These are phyloP conservation scores for Leccinellum rugosiceps DNA, from an alignment of 768 basidiomycete species.

Conservation along the genomic window DNA sequence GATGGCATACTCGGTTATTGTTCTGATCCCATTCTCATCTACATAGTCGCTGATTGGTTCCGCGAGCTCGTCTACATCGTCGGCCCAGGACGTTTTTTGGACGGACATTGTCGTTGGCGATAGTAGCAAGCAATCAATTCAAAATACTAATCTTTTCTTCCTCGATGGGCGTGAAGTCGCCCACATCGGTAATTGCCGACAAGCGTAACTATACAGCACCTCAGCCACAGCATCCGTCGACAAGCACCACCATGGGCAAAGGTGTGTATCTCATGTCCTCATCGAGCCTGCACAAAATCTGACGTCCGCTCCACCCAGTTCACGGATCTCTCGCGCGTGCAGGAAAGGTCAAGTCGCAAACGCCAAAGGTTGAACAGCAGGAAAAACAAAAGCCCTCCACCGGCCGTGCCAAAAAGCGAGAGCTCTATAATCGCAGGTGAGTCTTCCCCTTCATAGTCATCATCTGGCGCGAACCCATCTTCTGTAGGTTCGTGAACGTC, in stretches of 20 bases:
- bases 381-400: slow-evolving; percentile 98
- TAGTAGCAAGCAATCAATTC: slow-evolving; percentile 11
- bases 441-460: slow-evolving; percentile 23
- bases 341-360: slow-evolving; percentile 98
- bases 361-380: slow-evolving; percentile 95
- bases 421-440: slow-evolving; percentile 87
- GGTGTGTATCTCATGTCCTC: slow-evolving; percentile 35
- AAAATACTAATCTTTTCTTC: slow-evolving; percentile 7
- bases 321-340: slow-evolving; percentile 99
- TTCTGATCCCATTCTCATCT: slow-evolving; percentile 84
- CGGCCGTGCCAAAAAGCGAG: slow-evolving; percentile 95
- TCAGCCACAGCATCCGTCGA: slow-evolving; percentile 26
- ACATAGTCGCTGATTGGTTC: slow-evolving; percentile 57
- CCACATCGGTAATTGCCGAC: slow-evolving; percentile 24
- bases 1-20: slow-evolving; percentile 75
- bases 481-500: slow-evolving; percentile 81
- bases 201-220: slow-evolving; percentile 42
- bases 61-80: slow-evolving; percentile 81
- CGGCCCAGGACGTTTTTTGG: slow-evolving; percentile 80
- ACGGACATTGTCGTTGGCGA: slow-evolving; percentile 16
- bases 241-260: slow-evolving; percentile 69
- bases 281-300: neutral
- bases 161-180: neutral
- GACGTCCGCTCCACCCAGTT: slow-evolving; percentile 45
- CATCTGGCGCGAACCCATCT: neutral